Evolutionary conservation across 805 yeast genomes (phyloP), one percentile per base, ranked within the genome.

Genomic region (Candida fluviatilis): DNA sequence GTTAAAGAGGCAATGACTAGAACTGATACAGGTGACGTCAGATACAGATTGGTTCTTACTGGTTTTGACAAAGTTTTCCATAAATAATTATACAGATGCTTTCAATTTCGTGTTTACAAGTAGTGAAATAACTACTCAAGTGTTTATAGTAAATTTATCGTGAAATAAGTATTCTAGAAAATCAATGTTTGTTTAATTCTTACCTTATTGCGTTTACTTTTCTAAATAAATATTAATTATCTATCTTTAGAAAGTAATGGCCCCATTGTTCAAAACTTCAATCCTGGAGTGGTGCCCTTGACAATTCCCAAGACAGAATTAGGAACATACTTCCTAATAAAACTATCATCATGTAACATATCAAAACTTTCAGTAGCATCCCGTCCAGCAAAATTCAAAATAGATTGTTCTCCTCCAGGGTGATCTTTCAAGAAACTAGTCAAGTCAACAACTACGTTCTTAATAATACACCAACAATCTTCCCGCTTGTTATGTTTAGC

Each of bases 361-460:
- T 61, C 75, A 47, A 70, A 71, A 36, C 71, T 68, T 39, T 69
- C 75, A 2, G 75, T 70, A 4, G 76, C 76, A 45, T 69, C 76
- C 43, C 59, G 65, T 1, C 77, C 75, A 10, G 71, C 72, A 47
- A 65, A 69, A 41, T 66, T 64, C 12, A 65, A 35, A 41, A 78
- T 75, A 11, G 81, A 70, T 36, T 76, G 76, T 13, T 60, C 72
- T 6, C 86, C 86, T 18, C 86, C 86, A 5, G 86, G 86, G 47
- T 70, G 78, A 43, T 65, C 59, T 12, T 51, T 43, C 41, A 73
- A 52, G 45, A 76, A 75, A 11, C 62, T 45, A 0, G 79, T 68
- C 33, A 66, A 61, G 49, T 76, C 73, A 40, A 76, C 48, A 3
- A 76, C 79, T 2, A 72, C 75, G 43, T 73, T 69, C 48, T 76